Evolutionary conservation across 2,329 filamentous ascomycete genomes (phyloP), one percentile per base, ranked within the genome.

Genomic region (Calonectria hawksworthii): DNA sequence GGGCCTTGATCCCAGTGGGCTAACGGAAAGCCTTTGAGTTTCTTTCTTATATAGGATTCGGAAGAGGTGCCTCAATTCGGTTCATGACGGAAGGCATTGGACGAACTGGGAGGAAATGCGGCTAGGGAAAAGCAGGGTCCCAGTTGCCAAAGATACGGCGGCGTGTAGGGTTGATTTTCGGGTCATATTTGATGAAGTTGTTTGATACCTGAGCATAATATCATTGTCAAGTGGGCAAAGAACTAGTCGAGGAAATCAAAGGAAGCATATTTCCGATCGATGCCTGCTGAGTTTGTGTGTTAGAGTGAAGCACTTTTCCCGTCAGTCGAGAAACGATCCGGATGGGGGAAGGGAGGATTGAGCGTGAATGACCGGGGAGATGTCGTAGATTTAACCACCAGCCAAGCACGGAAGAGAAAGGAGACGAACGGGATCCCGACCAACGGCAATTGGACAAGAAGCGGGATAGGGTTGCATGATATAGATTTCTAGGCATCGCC

Each of bases 201-300:
- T 75, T 75, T 81, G 78, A 80, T 81, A 80, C 77, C 78, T 80
- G 75, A 78, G 63, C 68, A 79, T 80, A 81, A 81, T 81, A 75
- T 77, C 65, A 80, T 75, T 76, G 61, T 71, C 59, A 74, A 69
- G 74, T 52, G 72, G 73, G 54, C 65, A 70, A 18, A 32, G 38
- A 28, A 32, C 4, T 63, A 23, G 32, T 36, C 54, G 30, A 13
- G 23, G 50, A 36, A 38, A 61, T 64, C 38, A 26, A 63, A 75
- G 51, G 50, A 47, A 64, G 38, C 32, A 47, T 66, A 41, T 59
- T 51, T 52, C 51, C n/a, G 44, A 23, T 47, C 23, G 34, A 38
- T 38, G 34, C 13, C 56, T 23, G 21, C 0, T 6, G 13, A 13
- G 23, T 23, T 47, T 47, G 44, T 4, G 18, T 23, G 44, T 47